Percentiles rank a stretch among this genome's conserved stretches.
Evolutionary conservation across 208 protist genomes (phyloP).

Genomic region (Polymyxa betae): DNA sequence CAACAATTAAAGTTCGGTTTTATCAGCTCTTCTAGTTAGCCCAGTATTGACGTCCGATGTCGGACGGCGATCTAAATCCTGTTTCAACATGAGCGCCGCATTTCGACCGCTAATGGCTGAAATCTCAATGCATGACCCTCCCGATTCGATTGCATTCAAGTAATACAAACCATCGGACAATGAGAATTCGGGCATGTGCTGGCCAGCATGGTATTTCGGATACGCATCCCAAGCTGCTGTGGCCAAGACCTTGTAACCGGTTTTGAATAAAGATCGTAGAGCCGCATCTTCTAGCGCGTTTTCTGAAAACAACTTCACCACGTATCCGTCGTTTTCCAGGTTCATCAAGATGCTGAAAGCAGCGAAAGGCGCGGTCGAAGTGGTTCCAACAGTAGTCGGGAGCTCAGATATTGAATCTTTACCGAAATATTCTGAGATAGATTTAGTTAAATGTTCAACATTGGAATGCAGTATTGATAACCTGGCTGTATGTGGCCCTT

Average conservation of each 20-base stretch:
- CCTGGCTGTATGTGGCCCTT: background rate
- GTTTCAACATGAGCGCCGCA: background rate
- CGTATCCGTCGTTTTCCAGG: background rate
- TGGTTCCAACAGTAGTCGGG: background rate
- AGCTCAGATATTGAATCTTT: background rate
- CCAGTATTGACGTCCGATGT: too few species aligned
- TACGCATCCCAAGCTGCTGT: background rate
- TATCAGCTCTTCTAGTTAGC: too few species aligned
- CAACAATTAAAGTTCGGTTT: too few species aligned
- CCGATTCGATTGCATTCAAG: conserved; percentile 33
- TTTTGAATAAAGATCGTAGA: background rate
- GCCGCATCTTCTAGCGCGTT: background rate
- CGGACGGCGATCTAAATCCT: too few species aligned
- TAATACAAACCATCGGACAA: conserved; percentile 14
- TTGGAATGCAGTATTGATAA: background rate
- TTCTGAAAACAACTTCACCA: conserved; percentile 33
- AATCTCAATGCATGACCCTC: background rate
- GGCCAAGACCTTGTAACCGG: background rate
- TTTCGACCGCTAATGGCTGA: background rate
- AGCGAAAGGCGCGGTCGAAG: background rate
- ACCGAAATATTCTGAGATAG: conserved; percentile 9
- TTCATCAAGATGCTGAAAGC: background rate
- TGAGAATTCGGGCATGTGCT: background rate
- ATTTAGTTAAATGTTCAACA: background rate
- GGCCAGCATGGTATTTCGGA: background rate